Base-by-base conservation (phyloP, 768 basidiomycete genomes). In the Boletus bicolor region DNA sequence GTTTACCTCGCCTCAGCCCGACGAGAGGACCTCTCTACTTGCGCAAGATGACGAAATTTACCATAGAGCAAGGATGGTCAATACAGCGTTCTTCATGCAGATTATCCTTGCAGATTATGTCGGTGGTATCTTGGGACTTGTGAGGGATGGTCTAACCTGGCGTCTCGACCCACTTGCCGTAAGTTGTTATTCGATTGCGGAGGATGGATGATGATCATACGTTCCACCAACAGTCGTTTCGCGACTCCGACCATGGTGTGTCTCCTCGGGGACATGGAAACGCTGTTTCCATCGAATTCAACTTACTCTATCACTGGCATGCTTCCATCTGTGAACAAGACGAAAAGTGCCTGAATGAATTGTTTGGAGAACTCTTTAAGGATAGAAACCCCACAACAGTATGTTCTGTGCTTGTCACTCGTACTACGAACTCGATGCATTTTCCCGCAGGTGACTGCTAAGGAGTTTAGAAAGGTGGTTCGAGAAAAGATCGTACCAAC, bases 21-120 rank as follows among this genome's bases (percentile, higher is more conserved):
- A 56, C 9, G 57, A 65, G 44, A 34, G 59, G 57, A 7, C 54
- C 32, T 60, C 70, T 6, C 64, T 71, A 6, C 62, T 64, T 14
- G 70, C 61, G 0, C 89, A 91, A 65, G 90, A 91, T 52, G 83
- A 89, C 48, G 89, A 91, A 62, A 83, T 91, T 44, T 91, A 89
- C 73, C 78, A 87, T 55, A 81, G 86, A 30, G 77, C 87, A 10
- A 80, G 89, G 46, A 74, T 90, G 44, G 83, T 91, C 44, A 91
- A 91, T 67, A 85, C 83, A 50, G 85, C 80, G 4, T 85, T 77
- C 62, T 87, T 88, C 61, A 81, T 87, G 79, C 80, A 84, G 57
- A 80, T 86, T 36, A 85, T 89, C 62, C 73, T 90, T 42, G 59
- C 64, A 73, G 89, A 90, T 66, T 91, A 91, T 57, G 84, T 91